Conservation (phyloP, 1,284 basidiomycete species). For the Vanrija sp. region DNA sequence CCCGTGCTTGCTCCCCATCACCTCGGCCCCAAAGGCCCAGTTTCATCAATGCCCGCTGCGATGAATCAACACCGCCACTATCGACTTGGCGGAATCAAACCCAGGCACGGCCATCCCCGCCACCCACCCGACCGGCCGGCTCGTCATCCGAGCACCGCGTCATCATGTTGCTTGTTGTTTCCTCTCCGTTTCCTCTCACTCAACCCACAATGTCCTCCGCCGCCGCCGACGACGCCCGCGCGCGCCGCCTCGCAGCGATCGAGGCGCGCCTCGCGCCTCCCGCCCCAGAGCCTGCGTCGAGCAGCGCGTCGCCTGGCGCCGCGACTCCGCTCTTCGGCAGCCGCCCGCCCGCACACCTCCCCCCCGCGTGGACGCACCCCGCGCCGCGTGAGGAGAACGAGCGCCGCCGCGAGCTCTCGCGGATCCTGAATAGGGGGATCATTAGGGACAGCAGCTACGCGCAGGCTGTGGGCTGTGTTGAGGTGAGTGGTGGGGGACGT, state of each 20-base stretch:
- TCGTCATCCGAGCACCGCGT: no score
- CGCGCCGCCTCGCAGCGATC: constrained; percentile 28
- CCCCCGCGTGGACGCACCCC: constrained; percentile 13
- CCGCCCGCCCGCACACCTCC: constrained; percentile 7
- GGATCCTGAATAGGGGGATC: constrained; percentile 38
- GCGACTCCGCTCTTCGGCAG: background rate
- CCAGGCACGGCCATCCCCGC: background rate
- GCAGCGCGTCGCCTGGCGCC: background rate
- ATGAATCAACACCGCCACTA: no score
- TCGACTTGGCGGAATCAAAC: background rate
- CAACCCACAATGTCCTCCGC: background rate
- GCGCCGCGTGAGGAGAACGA: constrained; percentile 23
- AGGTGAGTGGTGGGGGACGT: constrained; percentile 30
- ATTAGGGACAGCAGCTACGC: constrained; percentile 41
- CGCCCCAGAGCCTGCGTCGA: background rate
- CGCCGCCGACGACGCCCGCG: constrained; percentile 6
- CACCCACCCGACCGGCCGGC: background rate
- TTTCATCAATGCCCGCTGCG: no score
- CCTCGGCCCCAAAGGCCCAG: no score
- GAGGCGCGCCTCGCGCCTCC: constrained; percentile 30
- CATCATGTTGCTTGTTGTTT: background rate
- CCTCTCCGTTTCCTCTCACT: background rate
- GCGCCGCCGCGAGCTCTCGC: constrained; percentile 25
- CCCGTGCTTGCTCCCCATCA: no score
- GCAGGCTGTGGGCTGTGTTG: constrained; percentile 34